These are phyloP conservation scores for Scheffersomyces insectosa DNA, from an alignment of 1,139 yeast species.

Conservation along the genomic window DNA sequence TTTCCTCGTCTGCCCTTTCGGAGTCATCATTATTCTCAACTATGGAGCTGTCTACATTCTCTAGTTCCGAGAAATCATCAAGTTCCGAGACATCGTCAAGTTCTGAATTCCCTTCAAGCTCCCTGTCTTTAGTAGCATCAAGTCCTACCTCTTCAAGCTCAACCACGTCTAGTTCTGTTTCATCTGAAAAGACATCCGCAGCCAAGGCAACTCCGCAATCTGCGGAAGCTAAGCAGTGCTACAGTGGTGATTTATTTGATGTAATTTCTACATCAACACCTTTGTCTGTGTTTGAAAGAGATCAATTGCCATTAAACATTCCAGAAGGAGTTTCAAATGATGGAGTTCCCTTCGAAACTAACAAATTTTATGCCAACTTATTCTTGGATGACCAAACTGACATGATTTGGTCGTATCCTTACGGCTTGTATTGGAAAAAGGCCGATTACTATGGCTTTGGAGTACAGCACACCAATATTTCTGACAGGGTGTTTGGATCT, in stretches of 20 bases:
- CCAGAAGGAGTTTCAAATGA: slow-evolving; percentile 49
- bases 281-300: slow-evolving; percentile 46
- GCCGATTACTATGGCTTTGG: slow-evolving; percentile 58
- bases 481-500: slow-evolving; percentile 68
- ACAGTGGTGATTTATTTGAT: slow-evolving; percentile 37
- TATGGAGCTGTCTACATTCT: no score
- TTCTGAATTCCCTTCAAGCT: background rate
- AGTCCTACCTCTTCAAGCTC: background rate
- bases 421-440: slow-evolving; percentile 65
- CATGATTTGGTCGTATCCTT: slow-evolving; percentile 81
- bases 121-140: slow-evolving; percentile 1
- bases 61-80: background rate
- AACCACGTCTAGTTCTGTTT: slow-evolving; percentile 2
- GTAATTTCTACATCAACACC: slow-evolving; percentile 53
- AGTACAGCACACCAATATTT: slow-evolving; percentile 60
- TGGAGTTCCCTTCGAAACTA: slow-evolving; percentile 64
- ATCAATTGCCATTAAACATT: slow-evolving; percentile 50
- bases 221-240: slow-evolving; percentile 3
- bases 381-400: slow-evolving; percentile 63
- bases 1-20: background rate
- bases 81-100: background rate
- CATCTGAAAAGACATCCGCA: slow-evolving; percentile 3
- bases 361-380: slow-evolving; percentile 81
- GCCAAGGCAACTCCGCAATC: background rate
- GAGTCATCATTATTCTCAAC: background rate